Conservation (phyloP, 768 basidiomycete species). For the Harrya chromipes region DNA sequence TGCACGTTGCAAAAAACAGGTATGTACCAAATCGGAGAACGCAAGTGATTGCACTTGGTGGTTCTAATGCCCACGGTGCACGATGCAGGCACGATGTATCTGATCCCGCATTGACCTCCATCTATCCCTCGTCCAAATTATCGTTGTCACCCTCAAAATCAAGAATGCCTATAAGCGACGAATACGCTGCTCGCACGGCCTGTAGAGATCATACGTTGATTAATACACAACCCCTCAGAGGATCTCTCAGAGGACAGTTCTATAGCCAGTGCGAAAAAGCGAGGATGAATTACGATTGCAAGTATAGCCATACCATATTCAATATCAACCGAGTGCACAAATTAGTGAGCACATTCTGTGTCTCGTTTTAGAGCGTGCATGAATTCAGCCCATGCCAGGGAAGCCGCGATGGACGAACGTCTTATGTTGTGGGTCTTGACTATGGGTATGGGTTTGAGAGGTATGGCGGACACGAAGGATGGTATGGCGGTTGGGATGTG, state of each 20-base stretch:
- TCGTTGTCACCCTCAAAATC: too few species aligned
- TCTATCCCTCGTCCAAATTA: too few species aligned
- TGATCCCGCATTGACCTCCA: too few species aligned
- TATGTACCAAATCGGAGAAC: slow-evolving; percentile 9
- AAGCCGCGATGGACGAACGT: slow-evolving; percentile 1
- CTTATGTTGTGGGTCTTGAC: slow-evolving; percentile 9
- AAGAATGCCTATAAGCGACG: slow-evolving; percentile 15
- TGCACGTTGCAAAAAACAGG: background rate
- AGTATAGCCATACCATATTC: slow-evolving; percentile 20
- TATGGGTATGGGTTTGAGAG: slow-evolving; percentile 16
- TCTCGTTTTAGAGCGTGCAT: background rate
- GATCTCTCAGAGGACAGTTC: background rate
- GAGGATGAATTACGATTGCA: slow-evolving; percentile 5
- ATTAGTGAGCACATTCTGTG: slow-evolving; percentile 1
- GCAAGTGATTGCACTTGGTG: slow-evolving; percentile 7
- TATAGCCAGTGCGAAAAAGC: slow-evolving; percentile 8
- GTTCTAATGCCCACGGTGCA: background rate
- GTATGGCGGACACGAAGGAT: slow-evolving; percentile 12
- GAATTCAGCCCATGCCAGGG: background rate
- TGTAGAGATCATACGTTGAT: slow-evolving; percentile 14
- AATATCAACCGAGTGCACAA: slow-evolving; percentile 13
- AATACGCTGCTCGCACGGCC: slow-evolving; percentile 19
- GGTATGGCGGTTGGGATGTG: slow-evolving; percentile 9
- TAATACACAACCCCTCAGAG: slow-evolving; percentile 9
- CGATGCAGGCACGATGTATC: too few species aligned